Base-by-base conservation (phyloP, 345 rosid species). In the Populus alba region DNA sequence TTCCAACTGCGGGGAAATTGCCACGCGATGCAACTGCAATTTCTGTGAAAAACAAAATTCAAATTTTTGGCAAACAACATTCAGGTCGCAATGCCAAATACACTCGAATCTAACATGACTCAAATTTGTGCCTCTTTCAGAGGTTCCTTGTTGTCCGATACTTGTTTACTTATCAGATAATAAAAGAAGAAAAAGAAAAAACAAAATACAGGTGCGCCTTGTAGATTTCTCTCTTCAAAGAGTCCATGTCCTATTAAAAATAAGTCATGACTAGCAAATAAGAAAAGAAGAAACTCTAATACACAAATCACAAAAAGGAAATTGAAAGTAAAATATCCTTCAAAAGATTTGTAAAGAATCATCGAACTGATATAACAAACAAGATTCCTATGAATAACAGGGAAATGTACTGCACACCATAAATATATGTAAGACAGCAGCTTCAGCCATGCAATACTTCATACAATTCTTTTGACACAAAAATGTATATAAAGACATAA, bases 321-420 rank as follows among this genome's bases (percentile, higher is more conserved):
- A 0, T 38, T 37, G 66, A 20, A 55, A 23, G 47, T 63, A 76
- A 72, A 65, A 68, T 86, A 82, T 92, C 97, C 99, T 96, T 94
- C 98, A 96, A 94, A 66, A 96, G 77, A 77, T 93, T 95, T 74
- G 97, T 85, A 80, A 95, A 86, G 88, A 95, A 95, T 68, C 98
- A 97, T 37, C 97, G 93, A 37, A 96, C 99, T 47, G 99, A 94
- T 75, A 96, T 89, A 68, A 91, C 90, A 17, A 96, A 87, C 92
- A 94, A 81, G 88, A 96, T 88, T 77, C 99, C 99, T 33, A 96
- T 96, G 87, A 94, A 96, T 72, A 96, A 59, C 79, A 94, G 86
- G 76, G 99, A 96, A 70, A 96, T 91, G 83, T 94, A 92, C 97
- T 96, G 97, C 81, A 83, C 47, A 76, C 83, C 63, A 82, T 68